These are phyloP conservation scores for Diaporthe capsici DNA, from an alignment of 2,329 filamentous ascomycete genomes.

Conservation along the genomic window DNA sequence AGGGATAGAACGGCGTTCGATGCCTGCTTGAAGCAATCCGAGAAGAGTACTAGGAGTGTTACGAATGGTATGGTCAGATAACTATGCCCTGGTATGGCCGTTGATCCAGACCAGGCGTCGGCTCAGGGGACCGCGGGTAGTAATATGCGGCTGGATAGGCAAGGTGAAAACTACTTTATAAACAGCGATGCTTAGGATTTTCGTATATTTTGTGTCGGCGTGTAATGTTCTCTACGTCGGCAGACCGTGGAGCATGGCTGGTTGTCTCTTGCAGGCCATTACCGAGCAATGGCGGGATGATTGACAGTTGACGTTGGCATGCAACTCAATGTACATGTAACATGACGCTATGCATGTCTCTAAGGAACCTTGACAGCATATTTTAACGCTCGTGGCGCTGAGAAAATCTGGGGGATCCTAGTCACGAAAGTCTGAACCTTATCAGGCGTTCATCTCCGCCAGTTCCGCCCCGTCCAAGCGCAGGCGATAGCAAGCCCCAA, in stretches of 20 bases:
- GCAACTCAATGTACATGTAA: not conserved
- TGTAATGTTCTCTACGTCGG: too few species aligned
- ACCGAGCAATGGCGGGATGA: not conserved
- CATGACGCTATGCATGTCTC: not conserved
- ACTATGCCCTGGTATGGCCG: not conserved
- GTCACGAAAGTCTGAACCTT: slow-evolving; percentile 3
- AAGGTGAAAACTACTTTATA: not conserved
- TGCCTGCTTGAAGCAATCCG: slow-evolving; percentile 16
- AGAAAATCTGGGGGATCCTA: not conserved
- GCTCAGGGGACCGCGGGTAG: not conserved
- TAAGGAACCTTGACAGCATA: not conserved
- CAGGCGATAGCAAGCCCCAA: not conserved
- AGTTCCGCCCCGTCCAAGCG: slow-evolving; percentile 23
- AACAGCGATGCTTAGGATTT: not conserved
- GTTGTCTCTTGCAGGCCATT: too few species aligned
- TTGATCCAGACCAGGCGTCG: not conserved
- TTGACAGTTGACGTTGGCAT: not conserved
- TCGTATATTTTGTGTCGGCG: not conserved
- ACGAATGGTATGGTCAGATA: slow-evolving; percentile 28
- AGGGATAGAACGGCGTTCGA: slow-evolving; percentile 16
- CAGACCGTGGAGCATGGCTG: too few species aligned
- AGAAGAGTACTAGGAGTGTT: not conserved
- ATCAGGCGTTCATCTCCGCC: slow-evolving; percentile 19
- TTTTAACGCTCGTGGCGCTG: not conserved
- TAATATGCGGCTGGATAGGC: too few species aligned